Percentiles rank a stretch among this genome's conserved stretches.
phyloP scores from a whole-genome alignment of 1,284 basidiomycete species.

The Boletus sp. region DNA sequence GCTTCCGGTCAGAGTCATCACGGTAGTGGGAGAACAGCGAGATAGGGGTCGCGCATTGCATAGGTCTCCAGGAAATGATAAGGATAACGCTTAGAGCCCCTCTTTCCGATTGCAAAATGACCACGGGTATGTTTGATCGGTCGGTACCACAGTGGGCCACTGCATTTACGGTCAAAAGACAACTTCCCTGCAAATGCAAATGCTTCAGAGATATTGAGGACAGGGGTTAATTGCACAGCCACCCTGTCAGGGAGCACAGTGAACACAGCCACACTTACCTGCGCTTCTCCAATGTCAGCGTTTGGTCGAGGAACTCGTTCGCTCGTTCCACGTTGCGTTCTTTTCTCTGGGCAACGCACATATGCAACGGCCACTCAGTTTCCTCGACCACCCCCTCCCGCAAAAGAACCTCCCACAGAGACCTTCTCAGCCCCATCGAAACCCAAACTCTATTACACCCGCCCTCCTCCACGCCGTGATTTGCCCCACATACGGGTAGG shows the following conservation, averaged over 20 bases:
- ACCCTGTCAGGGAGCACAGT: not conserved
- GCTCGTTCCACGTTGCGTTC: slow-evolving; percentile 6
- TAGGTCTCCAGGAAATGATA: not conserved
- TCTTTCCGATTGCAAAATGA: not conserved
- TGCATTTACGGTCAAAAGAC: not conserved
- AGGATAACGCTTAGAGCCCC: too few species aligned
- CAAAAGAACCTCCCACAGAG: slow-evolving; percentile 22
- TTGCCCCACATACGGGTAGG: slow-evolving; percentile 45
- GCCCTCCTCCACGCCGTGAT: slow-evolving; percentile 37
- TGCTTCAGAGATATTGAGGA: too few species aligned
- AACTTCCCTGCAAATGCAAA: too few species aligned
- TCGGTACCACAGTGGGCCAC: too few species aligned
- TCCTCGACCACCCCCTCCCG: slow-evolving; percentile 26
- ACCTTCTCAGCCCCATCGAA: slow-evolving; percentile 35
- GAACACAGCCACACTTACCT: slow-evolving; percentile 4
- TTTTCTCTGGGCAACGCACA: slow-evolving; percentile 10
- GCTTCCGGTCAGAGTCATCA: slow-evolving; percentile 8
- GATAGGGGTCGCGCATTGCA: not conserved
- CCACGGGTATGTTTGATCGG: too few species aligned
- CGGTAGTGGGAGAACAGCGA: not conserved
- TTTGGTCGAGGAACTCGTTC: slow-evolving; percentile 13
- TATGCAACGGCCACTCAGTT: slow-evolving; percentile 19
- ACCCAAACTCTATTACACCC: slow-evolving; percentile 32
- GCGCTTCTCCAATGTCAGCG: slow-evolving; percentile 13
- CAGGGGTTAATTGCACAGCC: slow-evolving; percentile 3